Conservation (phyloP, 2,329 filamentous ascomycete genomes). For the Cladosporium sp. region DNA sequence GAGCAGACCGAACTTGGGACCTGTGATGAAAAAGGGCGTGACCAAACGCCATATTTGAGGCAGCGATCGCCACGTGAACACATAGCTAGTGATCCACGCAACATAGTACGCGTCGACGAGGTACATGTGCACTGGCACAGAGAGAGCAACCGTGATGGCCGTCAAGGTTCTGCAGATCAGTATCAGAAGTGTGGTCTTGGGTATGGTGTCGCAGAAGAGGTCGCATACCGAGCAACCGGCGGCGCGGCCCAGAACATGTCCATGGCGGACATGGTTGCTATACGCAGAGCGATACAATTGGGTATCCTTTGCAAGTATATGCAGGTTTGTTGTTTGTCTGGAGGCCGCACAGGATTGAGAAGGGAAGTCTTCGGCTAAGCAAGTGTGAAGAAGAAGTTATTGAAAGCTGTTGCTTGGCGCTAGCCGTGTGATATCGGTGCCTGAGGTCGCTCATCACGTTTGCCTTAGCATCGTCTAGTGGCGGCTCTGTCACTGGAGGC, state of each 20-base stretch:
- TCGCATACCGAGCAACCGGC: constrained; percentile 60
- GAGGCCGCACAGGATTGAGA: constrained; percentile 6
- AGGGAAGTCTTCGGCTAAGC: background rate
- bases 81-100: constrained; percentile 48
- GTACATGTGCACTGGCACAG: constrained; percentile 56
- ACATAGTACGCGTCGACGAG: constrained; percentile 50
- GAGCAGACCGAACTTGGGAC: constrained; percentile 54
- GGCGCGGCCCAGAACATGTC: constrained; percentile 58
- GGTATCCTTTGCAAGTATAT: constrained; percentile 6
- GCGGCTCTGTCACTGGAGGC: background rate
- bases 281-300: background rate
- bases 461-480: background rate
- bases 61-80: constrained; percentile 49
- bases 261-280: constrained; percentile 21
- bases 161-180: constrained; percentile 62
- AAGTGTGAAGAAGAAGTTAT: constrained; percentile 6
- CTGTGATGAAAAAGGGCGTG: constrained; percentile 57
- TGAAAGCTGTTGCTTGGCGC: background rate
- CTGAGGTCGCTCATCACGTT: background rate
- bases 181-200: constrained; percentile 38
- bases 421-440: background rate
- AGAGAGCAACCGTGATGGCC: constrained; percentile 59
- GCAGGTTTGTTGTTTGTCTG: background rate
- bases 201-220: constrained; percentile 3
- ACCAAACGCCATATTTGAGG: constrained; percentile 59